Base-by-base conservation (phyloP, 2,329 filamentous ascomycete genomes). In the Stemphylium beticola region DNA sequence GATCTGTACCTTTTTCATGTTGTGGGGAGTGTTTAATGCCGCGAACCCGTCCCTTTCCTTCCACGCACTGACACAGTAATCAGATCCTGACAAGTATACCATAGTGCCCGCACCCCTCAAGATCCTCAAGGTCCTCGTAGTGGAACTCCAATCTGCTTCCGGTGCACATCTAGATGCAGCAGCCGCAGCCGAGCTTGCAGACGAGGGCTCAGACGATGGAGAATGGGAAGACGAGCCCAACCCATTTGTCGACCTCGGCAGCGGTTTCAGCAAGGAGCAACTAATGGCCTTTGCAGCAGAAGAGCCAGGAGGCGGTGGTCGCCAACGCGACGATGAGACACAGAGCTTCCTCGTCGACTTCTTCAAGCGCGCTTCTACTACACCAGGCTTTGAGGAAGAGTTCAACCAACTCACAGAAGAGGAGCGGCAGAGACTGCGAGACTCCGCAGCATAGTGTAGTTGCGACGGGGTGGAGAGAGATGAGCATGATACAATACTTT, bases 81-180 rank as follows among this genome's bases (percentile, higher is more conserved):
- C 49, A 90, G 87, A 93, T 72, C 95, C 95, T 14, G 93, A 97
- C 72, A 88, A 89, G 73, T 98, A 89, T 79, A 97, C 92, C 5
- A 86, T 90, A 56, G 87, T 99, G 54, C 86, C 93, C 0, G 93
- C 93, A 0, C 88, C 91, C 1, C 83, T 99, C 70, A 99, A 99
- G 79, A 97, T 99, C 57, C 79, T 98, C 76, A 99, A 99, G 80
- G 89, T 98, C 4, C 85, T 99, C 8, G 89, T 98, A 41, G 92
- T 96, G 71, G 95, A 99, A 77, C 85, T 99, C 3, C 82, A 90
- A 5, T 92, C 91, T 0, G 91, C 92, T 1, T 88, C 90, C 4
- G 91, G 91, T 20, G 77, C 78, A n/a, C 60, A 55, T 79, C 86
- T 45, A 81, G 84, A 85, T 37, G 78, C 82, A 3, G 79, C 79